Base-by-base conservation (phyloP, 352 stramenopile species). In the Globisporangium paddicum region DNA sequence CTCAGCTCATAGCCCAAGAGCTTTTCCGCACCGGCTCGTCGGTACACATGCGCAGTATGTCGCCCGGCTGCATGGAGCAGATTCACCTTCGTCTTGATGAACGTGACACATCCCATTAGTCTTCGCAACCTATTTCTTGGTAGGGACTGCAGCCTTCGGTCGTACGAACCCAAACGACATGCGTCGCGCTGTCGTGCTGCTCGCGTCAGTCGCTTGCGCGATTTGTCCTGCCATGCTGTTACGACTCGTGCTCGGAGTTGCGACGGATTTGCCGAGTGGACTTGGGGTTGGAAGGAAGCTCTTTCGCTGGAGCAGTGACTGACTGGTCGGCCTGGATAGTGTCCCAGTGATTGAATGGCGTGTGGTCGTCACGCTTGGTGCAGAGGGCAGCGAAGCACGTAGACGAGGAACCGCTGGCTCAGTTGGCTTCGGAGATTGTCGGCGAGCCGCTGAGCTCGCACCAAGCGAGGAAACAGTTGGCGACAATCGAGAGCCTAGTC, bases 21-120 rank as follows among this genome's bases (percentile, higher is more conserved):
- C 23, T 71, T 64, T n/a, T 89, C 65, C 6, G 96, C 97, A 78
- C 99, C 99, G 46, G 83, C 30, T 99, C 96, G 71, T 99, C 84
- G 11, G 96, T 96, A 71, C 90, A 98, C 6, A 96, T 99, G 48
- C 95, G 90, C 16, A 87, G 94, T 13, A 99, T 96, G 68, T 99
- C 96, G 42, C 96, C 97, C 2, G 95, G 94, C 64, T 99, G 97
- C 50, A 98, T 87, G 96, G 25, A 98, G 57, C 1, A 96, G 58
- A 53, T 97, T 93, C 65, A 98, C 98, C 42, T 89, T 94, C 4
- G 96, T 96, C 58, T 96, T n/a, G n/a, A n/a, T n/a, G n/a, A n/a
- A n/a, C n/a, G n/a, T n/a, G n/a, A n/a, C n/a, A n/a, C n/a, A n/a
- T n/a, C n/a, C n/a, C n/a, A n/a, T n/a, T n/a, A n/a, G n/a, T n/a